A percentile compares a stretch with the other conserved stretches of the same genome.
Conservation (phyloP, 2,329 filamentous ascomycete species). For the Verticillium longisporum region DNA sequence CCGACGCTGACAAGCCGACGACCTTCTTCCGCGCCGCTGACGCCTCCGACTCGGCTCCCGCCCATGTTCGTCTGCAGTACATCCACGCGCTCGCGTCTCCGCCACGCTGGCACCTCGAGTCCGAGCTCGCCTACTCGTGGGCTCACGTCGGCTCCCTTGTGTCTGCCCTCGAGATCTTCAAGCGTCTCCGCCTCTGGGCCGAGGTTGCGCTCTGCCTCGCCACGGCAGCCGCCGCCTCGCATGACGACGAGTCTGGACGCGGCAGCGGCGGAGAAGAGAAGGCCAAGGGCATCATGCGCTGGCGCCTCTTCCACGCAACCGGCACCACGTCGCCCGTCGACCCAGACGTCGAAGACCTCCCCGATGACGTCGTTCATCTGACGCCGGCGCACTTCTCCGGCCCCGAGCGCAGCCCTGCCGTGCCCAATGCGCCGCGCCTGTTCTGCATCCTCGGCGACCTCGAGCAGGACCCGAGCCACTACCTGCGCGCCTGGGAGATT, state of each 20-base stretch:
- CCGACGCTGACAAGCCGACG: slow-evolving; percentile 44
- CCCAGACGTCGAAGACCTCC: slow-evolving; percentile 35
- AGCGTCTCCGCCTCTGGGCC: slow-evolving; percentile 86
- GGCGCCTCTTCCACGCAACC: slow-evolving; percentile 69
- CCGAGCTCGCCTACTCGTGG: slow-evolving; percentile 91
- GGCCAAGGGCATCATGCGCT: slow-evolving; percentile 67
- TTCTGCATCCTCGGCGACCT: slow-evolving; percentile 94
- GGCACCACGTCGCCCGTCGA: slow-evolving; percentile 24
- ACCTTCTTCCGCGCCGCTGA: slow-evolving; percentile 78
- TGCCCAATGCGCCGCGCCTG: slow-evolving; percentile 76
- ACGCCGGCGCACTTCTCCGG: slow-evolving; percentile 50
- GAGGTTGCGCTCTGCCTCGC: slow-evolving; percentile 90
- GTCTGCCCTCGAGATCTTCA: slow-evolving; percentile 93
- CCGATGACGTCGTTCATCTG: slow-evolving; percentile 46
- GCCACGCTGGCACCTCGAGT: slow-evolving; percentile 87
- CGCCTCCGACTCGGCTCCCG: slow-evolving; percentile 69
- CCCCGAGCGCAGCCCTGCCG: slow-evolving; percentile 61
- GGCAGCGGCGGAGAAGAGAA: slow-evolving; percentile 66
- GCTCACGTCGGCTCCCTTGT: slow-evolving; percentile 78
- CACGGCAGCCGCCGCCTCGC: slow-evolving; percentile 49
- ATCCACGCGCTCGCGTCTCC: slow-evolving; percentile 79
- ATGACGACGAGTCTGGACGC: slow-evolving; percentile 50
- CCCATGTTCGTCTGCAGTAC: slow-evolving; percentile 70
- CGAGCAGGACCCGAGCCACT: slow-evolving; percentile 66
- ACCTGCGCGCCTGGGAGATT: slow-evolving; percentile 81